phyloP scores from a whole-genome alignment of 1,139 yeast species.

The Kodamaea sp. region DNA sequence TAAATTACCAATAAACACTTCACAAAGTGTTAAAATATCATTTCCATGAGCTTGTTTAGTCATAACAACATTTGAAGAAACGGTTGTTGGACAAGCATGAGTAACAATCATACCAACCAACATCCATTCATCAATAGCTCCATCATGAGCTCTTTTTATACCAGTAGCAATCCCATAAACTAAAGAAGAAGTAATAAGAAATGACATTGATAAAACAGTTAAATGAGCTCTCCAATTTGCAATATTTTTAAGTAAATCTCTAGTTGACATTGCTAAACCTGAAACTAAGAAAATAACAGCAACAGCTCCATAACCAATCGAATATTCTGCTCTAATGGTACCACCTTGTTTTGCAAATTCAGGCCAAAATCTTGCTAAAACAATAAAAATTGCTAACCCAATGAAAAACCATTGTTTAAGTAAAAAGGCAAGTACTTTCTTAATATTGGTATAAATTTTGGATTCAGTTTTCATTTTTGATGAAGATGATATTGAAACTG shows the following conservation, averaged over 20 bases:
- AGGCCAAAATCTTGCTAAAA: constrained; percentile 75
- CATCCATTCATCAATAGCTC: constrained; percentile 64
- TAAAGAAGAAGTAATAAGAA: constrained; percentile 70
- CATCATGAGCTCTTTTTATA: constrained; percentile 55
- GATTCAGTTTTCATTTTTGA: neutral
- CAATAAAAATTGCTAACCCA: constrained; percentile 65
- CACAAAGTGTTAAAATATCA: constrained; percentile 72
- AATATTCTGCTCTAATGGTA: constrained; percentile 64
- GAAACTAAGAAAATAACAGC: constrained; percentile 78
- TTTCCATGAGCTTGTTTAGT: constrained; percentile 82
- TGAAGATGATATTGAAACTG: too few species aligned
- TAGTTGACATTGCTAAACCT: constrained; percentile 73
- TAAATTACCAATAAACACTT: constrained; percentile 79
- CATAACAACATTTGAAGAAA: constrained; percentile 87
- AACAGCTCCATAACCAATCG: constrained; percentile 83
- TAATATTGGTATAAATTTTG: constrained; percentile 3
- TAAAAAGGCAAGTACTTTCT: constrained; percentile 22
- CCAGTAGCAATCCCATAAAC: constrained; percentile 74
- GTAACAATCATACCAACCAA: constrained; percentile 78
- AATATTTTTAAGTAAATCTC: constrained; percentile 54
- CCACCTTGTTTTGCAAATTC: constrained; percentile 83
- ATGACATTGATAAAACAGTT: constrained; percentile 63
- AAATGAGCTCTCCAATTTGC: constrained; percentile 80
- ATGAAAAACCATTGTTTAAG: constrained; percentile 70
- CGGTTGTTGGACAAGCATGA: constrained; percentile 87